phyloP scores from a whole-genome alignment of 2,329 filamentous ascomycete genomes.

The Tolypocladium nubicola region DNA sequence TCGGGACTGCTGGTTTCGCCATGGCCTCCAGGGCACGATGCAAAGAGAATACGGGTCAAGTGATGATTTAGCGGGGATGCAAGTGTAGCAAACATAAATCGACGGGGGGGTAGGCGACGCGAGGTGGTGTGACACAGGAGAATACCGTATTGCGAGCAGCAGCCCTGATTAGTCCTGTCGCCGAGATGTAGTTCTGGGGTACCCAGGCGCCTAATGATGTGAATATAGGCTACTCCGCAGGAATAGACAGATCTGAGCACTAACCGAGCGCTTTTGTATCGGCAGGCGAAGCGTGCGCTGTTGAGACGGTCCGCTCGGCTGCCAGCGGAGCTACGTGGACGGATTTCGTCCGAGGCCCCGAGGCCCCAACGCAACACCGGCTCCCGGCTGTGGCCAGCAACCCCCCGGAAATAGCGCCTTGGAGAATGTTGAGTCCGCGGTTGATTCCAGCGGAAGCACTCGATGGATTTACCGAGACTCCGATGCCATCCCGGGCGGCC shows the following conservation, averaged over 20 bases:
- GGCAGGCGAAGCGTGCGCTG: background rate
- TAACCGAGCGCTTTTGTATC: too few relatives aligned
- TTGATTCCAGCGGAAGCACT: background rate
- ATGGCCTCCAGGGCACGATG: background rate
- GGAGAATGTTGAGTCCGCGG: background rate
- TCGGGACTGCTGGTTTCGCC: constrained; percentile 22
- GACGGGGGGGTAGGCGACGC: background rate
- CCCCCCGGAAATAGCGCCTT: too few relatives aligned
- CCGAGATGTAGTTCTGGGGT: too few relatives aligned
- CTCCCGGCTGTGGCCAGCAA: background rate
- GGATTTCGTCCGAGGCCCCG: background rate
- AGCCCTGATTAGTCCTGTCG: background rate
- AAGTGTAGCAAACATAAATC: background rate
- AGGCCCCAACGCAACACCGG: background rate
- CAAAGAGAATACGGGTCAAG: background rate
- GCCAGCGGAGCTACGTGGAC: background rate
- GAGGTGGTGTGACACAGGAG: background rate
- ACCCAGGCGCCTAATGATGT: too few relatives aligned
- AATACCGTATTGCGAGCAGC: background rate
- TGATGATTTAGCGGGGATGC: background rate
- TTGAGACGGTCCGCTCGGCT: background rate
- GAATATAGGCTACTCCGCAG: too few relatives aligned
- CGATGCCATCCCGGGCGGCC: background rate
- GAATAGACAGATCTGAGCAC: background rate
- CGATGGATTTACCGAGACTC: background rate